Base-by-base conservation (phyloP, 768 basidiomycete genomes). In the Lepiota venenata region DNA sequence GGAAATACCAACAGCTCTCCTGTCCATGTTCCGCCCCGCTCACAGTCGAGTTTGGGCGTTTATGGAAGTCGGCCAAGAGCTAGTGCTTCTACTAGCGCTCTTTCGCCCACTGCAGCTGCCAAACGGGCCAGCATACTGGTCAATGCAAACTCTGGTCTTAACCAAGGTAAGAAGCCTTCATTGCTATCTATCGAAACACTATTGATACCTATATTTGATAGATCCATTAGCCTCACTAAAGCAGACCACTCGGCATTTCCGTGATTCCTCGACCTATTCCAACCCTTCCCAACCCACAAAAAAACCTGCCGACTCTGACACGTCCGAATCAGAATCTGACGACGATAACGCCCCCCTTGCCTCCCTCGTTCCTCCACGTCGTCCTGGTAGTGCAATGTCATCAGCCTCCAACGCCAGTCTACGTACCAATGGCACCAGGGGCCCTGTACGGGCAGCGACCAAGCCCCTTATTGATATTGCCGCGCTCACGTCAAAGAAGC, bases 291-390 rank as follows among this genome's bases (percentile, higher is more conserved):
- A 54, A 38, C 56, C 48, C 15, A 35, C 16, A 7, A 16, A 40
- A 45, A 42, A 35, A 4, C 36, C 20, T 46, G 32, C 16, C 29
- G 27, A 18, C 32, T 9, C 16, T 20, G 46, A 55, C 32, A 52
- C 51, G 6, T 55, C 69, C 3, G 66, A 65, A 16, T 68, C 67
- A 4, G 64, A 65, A 49, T 67, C 71, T 42, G 70, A 75, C 54
- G 74, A 74, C 32, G 79, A 77, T 21, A 82, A 87, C 55, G 78
- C 82, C 1, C 89, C 88, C 11, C 74, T 92, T 35, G 83, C 85
- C 0, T 74, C 71, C 1, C 72, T 89, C 35, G 69, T 87, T 6
- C 73, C 74, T 0, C 87, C 88, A 10, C 77, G 74, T 45, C 77
- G 89, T 35, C 87, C 88, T 14, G 87, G 85, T 15, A 87, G 84